Percentiles rank a stretch among this genome's conserved stretches.
Evolutionary conservation across 2,329 filamentous ascomycete species (phyloP).

Genomic region (Monilinia vaccinii-corymbosi): DNA sequence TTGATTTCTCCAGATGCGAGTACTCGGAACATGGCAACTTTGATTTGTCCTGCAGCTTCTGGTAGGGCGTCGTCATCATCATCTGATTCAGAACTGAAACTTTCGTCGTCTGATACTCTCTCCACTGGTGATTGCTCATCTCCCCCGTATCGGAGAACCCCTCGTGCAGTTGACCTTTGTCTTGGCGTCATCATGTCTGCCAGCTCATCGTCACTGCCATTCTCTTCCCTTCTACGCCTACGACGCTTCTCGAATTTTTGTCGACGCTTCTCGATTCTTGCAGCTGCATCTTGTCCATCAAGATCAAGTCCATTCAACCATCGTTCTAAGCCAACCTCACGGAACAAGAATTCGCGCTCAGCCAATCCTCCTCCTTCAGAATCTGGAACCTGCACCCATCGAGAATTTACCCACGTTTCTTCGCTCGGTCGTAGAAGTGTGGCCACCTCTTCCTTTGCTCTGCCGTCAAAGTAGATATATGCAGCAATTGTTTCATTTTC

Average conservation of each 20-base stretch:
- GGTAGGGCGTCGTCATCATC: constrained; percentile 80
- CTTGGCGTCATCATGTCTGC: constrained; percentile 29
- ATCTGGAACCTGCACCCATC: constrained; percentile 92
- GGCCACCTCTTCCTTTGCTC: constrained; percentile 92
- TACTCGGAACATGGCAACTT: constrained; percentile 92
- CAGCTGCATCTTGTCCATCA: constrained; percentile 84
- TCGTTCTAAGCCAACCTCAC: constrained; percentile 88
- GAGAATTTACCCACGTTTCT: constrained; percentile 97
- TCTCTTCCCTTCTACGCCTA: constrained; percentile 48
- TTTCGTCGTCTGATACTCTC: constrained; percentile 51
- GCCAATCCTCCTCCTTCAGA: constrained; percentile 88
- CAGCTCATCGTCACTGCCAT: constrained; percentile 39
- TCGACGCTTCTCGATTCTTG: constrained; percentile 80
- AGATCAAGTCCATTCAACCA: constrained; percentile 96
- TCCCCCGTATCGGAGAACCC: constrained; percentile 71
- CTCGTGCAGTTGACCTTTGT: constrained; percentile 23
- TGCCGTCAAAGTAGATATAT: constrained; percentile 97
- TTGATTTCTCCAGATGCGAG: constrained; percentile 95
- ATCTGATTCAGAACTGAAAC: constrained; percentile 62
- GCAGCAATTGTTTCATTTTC: constrained; percentile 96
- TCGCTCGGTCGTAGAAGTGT: constrained; percentile 86
- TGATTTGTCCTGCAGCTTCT: constrained; percentile 94
- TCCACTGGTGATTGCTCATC: constrained; percentile 69
- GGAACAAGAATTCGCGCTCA: constrained; percentile 93
- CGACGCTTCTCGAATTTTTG: constrained; percentile 67